phyloP scores from a whole-genome alignment of 1,139 yeast species.

The Suhomyces ambrosiae region DNA sequence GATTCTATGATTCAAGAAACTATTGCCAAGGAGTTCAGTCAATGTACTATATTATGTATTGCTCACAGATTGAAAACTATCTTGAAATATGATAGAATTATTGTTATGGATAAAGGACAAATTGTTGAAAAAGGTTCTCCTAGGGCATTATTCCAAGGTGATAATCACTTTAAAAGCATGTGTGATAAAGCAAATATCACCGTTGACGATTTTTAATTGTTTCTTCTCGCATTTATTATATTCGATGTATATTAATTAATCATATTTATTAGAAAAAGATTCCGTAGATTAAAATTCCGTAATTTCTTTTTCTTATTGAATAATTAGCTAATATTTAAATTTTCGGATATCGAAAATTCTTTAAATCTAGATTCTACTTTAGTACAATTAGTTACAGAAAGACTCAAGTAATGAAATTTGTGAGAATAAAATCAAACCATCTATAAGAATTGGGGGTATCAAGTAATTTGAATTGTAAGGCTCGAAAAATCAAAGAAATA shows the following conservation, averaged over 20 bases:
- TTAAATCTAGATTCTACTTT: too few species aligned
- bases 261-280: conserved; percentile 6
- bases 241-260: conserved; percentile 9
- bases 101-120: conserved; percentile 56
- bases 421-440: not conserved
- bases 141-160: conserved; percentile 35
- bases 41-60: conserved; percentile 55
- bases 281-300: too few species aligned
- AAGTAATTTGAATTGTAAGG: too few species aligned
- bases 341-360: too few species aligned
- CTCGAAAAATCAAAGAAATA: too few species aligned
- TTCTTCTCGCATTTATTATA: conserved; percentile 2
- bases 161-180: conserved; percentile 26
- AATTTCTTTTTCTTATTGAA: too few species aligned
- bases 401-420: too few species aligned
- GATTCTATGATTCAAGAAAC: conserved; percentile 54
- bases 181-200: conserved; percentile 29
- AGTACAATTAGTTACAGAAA: too few species aligned
- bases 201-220: conserved; percentile 21
- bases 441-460: too few species aligned
- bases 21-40: conserved; percentile 44
- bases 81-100: conserved; percentile 51
- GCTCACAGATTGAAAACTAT: conserved; percentile 60
- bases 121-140: conserved; percentile 54
- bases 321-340: too few species aligned